Evolutionary conservation across 805 yeast species (phyloP).

Genomic region (Ascoidea rubescens): DNA sequence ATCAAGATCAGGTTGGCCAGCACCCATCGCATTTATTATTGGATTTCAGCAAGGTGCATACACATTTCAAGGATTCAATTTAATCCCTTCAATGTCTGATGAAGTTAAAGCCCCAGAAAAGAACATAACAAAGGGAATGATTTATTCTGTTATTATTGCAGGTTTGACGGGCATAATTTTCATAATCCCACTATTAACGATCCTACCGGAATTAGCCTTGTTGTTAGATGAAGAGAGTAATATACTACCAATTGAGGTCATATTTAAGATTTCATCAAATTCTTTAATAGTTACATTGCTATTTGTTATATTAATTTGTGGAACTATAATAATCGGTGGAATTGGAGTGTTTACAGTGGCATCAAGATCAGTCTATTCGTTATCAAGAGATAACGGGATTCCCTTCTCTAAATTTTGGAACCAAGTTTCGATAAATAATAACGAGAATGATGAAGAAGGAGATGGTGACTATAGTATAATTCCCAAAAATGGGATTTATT

Average conservation of each 20-base stretch:
- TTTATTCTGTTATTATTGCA: slow-evolving; percentile 49
- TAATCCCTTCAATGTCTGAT: slow-evolving; percentile 70
- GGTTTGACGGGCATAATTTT: slow-evolving; percentile 59
- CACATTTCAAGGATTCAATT: slow-evolving; percentile 73
- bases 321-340: slow-evolving; percentile 62
- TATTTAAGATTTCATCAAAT: slow-evolving; percentile 57
- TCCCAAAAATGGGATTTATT: slow-evolving; percentile 55
- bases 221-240: slow-evolving; percentile 49
- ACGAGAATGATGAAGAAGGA: slow-evolving; percentile 15
- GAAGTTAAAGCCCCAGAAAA: slow-evolving; percentile 67
- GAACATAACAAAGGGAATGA: slow-evolving; percentile 61
- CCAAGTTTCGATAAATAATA: slow-evolving; percentile 39
- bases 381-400: slow-evolving; percentile 73
- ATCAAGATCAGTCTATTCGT: slow-evolving; percentile 68
- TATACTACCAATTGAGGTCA: slow-evolving; percentile 66
- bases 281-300: slow-evolving; percentile 58
- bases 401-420: slow-evolving; percentile 56
- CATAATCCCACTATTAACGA: slow-evolving; percentile 56
- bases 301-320: slow-evolving; percentile 49
- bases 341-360: slow-evolving; percentile 73
- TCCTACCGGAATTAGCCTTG: slow-evolving; percentile 49
- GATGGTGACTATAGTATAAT: slow-evolving; percentile 16
- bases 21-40: slow-evolving; percentile 53
- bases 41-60: slow-evolving; percentile 71
- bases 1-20: slow-evolving; percentile 65